Evolutionary conservation across 2,329 filamentous ascomycete genomes (phyloP).

Genomic region (Cladosporium sp.): DNA sequence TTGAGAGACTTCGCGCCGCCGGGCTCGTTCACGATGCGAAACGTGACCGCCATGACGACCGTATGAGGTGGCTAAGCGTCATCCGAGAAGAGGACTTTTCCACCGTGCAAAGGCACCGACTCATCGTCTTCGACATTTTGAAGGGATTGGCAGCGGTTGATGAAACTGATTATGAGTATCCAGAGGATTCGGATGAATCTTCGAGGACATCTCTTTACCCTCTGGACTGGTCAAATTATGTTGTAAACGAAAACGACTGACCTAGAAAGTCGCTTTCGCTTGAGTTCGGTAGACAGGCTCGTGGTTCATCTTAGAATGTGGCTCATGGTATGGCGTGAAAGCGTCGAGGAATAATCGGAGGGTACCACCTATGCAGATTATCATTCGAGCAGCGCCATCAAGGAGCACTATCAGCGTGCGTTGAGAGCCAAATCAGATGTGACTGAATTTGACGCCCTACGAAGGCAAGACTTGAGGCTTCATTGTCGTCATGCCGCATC

Average conservation of each 20-base stretch:
- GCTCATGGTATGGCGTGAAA: neutral
- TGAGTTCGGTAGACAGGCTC: slow-evolving; percentile 2
- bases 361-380: too few relatives aligned
- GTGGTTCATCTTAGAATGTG: neutral
- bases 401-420: too few relatives aligned
- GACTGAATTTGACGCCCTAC: too few relatives aligned
- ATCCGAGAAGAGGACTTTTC: neutral
- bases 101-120: neutral
- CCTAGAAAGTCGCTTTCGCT: neutral
- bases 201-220: neutral
- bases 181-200: neutral
- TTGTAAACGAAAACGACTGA: neutral
- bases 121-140: neutral
- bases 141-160: neutral
- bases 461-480: too few relatives aligned
- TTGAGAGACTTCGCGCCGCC: neutral
- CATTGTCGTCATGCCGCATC: too few relatives aligned
- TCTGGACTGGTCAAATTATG: neutral
- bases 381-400: too few relatives aligned
- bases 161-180: neutral
- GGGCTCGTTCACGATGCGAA: neutral
- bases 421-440: too few relatives aligned
- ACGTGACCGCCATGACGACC: neutral
- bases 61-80: neutral
- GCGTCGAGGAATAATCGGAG: neutral